Conservation (phyloP, 257 asterid species). For the Solanum medicagineum region DNA sequence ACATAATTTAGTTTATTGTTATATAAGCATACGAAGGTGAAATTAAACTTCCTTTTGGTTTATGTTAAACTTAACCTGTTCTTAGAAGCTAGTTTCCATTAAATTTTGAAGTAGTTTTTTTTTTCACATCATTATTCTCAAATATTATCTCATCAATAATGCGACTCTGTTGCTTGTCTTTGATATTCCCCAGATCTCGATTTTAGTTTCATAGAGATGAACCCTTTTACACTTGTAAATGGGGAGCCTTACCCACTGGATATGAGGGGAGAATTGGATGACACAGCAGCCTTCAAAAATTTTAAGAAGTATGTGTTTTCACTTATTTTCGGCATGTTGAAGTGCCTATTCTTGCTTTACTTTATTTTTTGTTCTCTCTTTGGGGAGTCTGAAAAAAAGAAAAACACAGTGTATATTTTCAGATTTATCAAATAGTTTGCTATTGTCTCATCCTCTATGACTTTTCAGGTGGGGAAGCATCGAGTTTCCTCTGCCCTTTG, state of each 20-base stretch:
- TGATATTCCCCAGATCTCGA: constrained; percentile 50
- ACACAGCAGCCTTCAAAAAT: constrained; percentile 88
- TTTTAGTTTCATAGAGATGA: constrained; percentile 91
- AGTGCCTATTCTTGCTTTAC: background rate
- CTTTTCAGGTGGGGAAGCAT: constrained; percentile 64
- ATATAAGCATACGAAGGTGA: background rate
- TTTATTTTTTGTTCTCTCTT: background rate
- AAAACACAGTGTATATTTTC: background rate
- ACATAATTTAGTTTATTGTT: background rate
- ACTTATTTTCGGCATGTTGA: background rate
- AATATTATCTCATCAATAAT: background rate
- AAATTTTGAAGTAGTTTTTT: background rate
- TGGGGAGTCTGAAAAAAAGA: background rate
- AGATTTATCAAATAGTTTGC: background rate
- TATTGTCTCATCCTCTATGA: background rate
- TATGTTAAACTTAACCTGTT: background rate
- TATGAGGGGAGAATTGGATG: constrained; percentile 96
- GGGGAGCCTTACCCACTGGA: constrained; percentile 82
- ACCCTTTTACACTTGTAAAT: constrained; percentile 72
- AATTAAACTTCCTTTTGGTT: background rate
- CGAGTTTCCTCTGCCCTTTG: constrained; percentile 86
- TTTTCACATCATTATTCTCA: background rate
- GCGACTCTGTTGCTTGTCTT: background rate
- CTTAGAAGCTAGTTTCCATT: background rate
- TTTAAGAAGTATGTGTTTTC: constrained; percentile 54